Percentiles rank a stretch among this genome's conserved stretches.
phyloP scores from a whole-genome alignment of 352 stramenopile species.

The Thraustotheca clavata region DNA sequence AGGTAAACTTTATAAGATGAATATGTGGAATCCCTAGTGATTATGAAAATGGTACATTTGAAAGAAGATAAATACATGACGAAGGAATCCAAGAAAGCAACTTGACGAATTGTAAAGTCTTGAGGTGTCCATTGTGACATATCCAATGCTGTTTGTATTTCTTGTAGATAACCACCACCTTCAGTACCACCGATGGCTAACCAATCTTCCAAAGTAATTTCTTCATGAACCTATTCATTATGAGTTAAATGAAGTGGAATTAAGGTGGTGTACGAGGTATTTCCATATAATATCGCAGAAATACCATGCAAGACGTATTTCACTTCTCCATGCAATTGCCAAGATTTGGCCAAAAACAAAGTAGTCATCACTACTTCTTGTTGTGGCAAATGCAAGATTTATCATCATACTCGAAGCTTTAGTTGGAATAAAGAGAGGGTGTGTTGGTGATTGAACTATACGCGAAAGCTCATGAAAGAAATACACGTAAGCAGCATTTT shows the following conservation, averaged over 20 bases:
- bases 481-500: constrained; percentile 29
- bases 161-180: neutral
- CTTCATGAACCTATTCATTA: neutral
- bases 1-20: neutral
- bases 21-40: neutral
- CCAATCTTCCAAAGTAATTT: neutral
- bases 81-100: neutral
- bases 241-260: neutral
- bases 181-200: neutral
- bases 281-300: constrained; percentile 10
- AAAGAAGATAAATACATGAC: neutral
- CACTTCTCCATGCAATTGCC: constrained; percentile 50
- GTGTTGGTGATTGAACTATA: constrained; percentile 50
- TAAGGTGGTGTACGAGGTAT: neutral
- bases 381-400: neutral
- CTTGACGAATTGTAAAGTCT: neutral
- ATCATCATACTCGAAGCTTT: constrained; percentile 26
- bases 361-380: constrained; percentile 43
- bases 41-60: neutral
- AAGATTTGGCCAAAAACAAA: constrained; percentile 48
- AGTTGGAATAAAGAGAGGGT: constrained; percentile 45
- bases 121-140: constrained; percentile 1
- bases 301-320: constrained; percentile 31
- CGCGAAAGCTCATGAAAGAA: constrained; percentile 36
- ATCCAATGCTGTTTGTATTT: neutral